Base-by-base conservation (phyloP, 2,329 filamentous ascomycete genomes). In the Trichoderma asperellum region DNA sequence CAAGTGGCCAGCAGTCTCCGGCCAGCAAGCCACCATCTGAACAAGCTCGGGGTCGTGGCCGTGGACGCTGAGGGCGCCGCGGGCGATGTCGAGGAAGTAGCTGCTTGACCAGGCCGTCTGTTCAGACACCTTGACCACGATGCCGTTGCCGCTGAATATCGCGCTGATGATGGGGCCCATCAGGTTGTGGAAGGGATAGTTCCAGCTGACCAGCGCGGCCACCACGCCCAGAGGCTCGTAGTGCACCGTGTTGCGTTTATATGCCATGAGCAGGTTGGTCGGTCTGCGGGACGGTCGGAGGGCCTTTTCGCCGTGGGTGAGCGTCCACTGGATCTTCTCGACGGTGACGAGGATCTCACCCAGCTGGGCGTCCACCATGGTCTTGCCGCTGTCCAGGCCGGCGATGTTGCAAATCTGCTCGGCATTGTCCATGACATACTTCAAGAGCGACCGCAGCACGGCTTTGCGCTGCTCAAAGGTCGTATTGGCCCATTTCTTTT, bases 161-260 rank as follows among this genome's bases (percentile, higher is more conserved):
- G 92, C 90, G 73, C 92, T 94, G 77, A 98, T 96, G 73, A 97
- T 87, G 16, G 95, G 96, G 0, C 92, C 93, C 58, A 98, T 88
- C 72, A 98, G 85, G 81, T 99, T 99, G 83, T 99, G 96, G 80
- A 98, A 97, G 56, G 93, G 90, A 78, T 94, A 98, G 83, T 99
- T 99, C 96, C 96, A 99, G 77, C 92, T 96, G 55, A 99, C 93
- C 64, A 95, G 91, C 21, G 96, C 95, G 12, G 93, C 91, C 6
- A 99, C 92, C 43, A 99, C 93, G 18, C 96, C 96, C 24, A 98
- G 83, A 16, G 96, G 95, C 80, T 99, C 94, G 80, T 97, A 99
- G 61, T 87, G 83, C 34, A 99, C 94, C 71, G 90, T 91, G 77
- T 97, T 97, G 78, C 88, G 89, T 86, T 99, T 99, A 82, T 98